Base-by-base conservation (phyloP, 805 yeast genomes). In the Maudiozyma pseudohumilis region DNA sequence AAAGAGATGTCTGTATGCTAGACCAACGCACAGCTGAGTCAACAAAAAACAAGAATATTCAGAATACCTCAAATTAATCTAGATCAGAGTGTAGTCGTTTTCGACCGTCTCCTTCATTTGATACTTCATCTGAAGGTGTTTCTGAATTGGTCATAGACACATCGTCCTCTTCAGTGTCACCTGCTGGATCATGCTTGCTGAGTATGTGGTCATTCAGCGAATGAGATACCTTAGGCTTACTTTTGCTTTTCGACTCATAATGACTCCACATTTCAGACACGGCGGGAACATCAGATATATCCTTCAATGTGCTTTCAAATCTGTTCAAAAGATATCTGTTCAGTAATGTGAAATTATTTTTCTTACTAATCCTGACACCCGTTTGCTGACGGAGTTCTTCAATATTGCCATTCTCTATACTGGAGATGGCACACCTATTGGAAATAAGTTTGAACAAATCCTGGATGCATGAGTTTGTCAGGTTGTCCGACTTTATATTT, bases 381-480 rank as follows among this genome's bases (percentile, higher is more conserved):
- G 24, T 23, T 22, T 25, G 22, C 16, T 23, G 19, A 10, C 30
- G 32, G 10, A 29, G 24, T 27, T 36, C 40, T 11, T 24, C 29
- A 10, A 20, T 29, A 17, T 22, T 27, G 4, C 11, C 10, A 19
- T 21, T 25, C 6, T 34, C 39, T n/a, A 24, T 16, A 9, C 10
- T 13, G 1, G 26, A 13, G 4, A 32, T n/a, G 4, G 41, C 19
- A 37, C 52, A 47, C 20, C 48, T 44, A 5, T 41, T 39, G 39
- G 61, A 47, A 37, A 72, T 50, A 16, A 68, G 64, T 47, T 74
- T 80, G 24, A 78, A 61, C 17, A 88, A 64, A 53, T 82, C 87
- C 32, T 86, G 64, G 44, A 89, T 72, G 5, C 88, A 72, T 0
- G 96, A 86, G 50, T 76, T 81, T 3, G 81, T 69, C 41, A 87